Evolutionary conservation across 805 yeast genomes (phyloP), one percentile per base, ranked within the genome.

Genomic region (Pichia exigua): DNA sequence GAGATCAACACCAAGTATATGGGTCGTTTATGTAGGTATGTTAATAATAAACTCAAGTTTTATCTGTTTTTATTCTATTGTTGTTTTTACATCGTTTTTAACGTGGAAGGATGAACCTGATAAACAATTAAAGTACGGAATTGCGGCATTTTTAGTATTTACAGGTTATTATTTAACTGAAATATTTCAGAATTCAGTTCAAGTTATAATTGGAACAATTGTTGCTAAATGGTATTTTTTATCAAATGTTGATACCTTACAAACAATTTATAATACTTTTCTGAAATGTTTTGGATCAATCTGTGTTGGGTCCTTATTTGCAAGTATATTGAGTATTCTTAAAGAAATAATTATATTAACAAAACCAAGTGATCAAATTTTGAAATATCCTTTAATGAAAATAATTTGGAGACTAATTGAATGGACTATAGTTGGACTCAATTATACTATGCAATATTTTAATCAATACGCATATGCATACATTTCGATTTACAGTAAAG

Each of bases 221-320:
- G 90, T 78, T 64, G 97, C 97, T 8, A 81, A 91, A 17, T 90
- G 97, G 97, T 90, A 87, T 66, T 91, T 87, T 65, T 74, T 84
- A 62, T 39, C 81, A 88, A 46, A 53, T n/a, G 68, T 80, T 42
- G 90, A 91, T 2, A 83, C 95, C 1, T 78, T 88, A 56, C 59
- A 50, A 22, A 75, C 95, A 58, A 85, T 95, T 1, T 66, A 86
- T 68, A 85, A 95, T 3, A 85, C 83, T 61, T 45, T 87, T 69
- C 83, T 94, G 2, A 85, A 83, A 63, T 87, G 95, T 9, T 84
- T 89, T 63, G 97, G 97, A 0, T 87, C 96, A 1, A 82, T 90
- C 48, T 85, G 95, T 62, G 83, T 87, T 60, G 96, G 97, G 0
- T 65, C 71, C 2, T 70, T 89, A 57, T 77, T 89, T 59, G 94